Evolutionary conservation across 2,329 filamentous ascomycete species (phyloP).

Genomic region (Diaporthe batatas): DNA sequence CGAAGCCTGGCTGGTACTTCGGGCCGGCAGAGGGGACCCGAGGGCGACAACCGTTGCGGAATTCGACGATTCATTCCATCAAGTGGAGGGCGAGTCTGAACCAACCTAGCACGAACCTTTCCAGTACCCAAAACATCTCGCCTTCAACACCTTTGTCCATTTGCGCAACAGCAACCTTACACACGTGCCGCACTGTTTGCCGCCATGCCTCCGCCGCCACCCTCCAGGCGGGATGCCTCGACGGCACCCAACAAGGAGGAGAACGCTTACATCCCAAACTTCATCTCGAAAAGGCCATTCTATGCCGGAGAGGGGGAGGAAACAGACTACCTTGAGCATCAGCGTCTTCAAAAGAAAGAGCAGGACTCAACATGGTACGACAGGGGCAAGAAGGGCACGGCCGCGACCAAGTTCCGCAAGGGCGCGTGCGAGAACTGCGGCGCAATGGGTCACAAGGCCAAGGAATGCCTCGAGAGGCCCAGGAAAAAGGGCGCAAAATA

Average conservation of each 20-base stretch:
- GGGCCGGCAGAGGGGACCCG: neutral
- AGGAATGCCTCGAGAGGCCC: slow-evolving; percentile 91
- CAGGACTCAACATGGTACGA: slow-evolving; percentile 92
- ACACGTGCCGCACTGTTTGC: neutral
- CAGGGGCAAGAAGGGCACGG: slow-evolving; percentile 87
- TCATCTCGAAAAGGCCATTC: slow-evolving; percentile 98
- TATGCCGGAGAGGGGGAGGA: slow-evolving; percentile 84
- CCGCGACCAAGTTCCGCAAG: slow-evolving; percentile 96
- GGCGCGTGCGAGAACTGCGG: slow-evolving; percentile 99
- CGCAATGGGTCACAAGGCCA: slow-evolving; percentile 94
- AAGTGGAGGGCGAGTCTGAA: neutral
- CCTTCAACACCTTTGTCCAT: neutral
- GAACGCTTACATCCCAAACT: slow-evolving; percentile 98
- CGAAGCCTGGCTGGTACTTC: neutral
- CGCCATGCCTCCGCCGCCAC: slow-evolving; percentile 44
- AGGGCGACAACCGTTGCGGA: neutral
- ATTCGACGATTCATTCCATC: neutral
- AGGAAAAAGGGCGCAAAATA: slow-evolving; percentile 91
- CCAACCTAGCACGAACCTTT: too few species aligned
- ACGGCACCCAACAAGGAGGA: slow-evolving; percentile 76
- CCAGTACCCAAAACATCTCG: too few species aligned
- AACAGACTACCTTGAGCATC: slow-evolving; percentile 95
- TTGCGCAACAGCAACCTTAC: neutral
- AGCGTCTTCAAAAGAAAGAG: slow-evolving; percentile 84
- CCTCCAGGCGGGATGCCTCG: slow-evolving; percentile 31